These are phyloP conservation scores for Cafeteria roenbergensis DNA, from an alignment of 108 stramenopile species.

Conservation along the genomic window DNA sequence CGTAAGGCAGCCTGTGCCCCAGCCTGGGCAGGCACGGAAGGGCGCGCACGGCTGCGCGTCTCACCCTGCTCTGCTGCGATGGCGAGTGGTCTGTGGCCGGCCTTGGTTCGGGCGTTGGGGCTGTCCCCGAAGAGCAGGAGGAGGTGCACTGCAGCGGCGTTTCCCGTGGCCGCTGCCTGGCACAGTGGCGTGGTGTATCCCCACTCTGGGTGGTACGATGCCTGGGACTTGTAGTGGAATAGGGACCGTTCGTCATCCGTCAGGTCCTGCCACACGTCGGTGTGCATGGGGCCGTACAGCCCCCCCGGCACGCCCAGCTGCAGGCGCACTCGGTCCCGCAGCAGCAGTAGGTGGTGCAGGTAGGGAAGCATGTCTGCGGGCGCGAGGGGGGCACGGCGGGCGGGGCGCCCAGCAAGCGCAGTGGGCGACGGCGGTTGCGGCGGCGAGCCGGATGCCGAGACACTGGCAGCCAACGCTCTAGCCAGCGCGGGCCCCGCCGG, in stretches of 20 bases:
- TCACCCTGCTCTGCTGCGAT: background rate
- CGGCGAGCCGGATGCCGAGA: too few species aligned
- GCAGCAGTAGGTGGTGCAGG: background rate
- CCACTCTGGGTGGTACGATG: background rate
- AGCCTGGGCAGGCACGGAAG: too few species aligned
- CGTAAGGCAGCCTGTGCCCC: too few species aligned
- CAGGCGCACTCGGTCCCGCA: background rate
- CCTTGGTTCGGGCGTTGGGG: background rate
- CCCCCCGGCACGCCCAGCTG: background rate
- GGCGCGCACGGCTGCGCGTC: too few species aligned
- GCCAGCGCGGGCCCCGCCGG: too few species aligned
- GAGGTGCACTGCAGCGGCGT: conserved; percentile 1
- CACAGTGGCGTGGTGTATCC: conserved; percentile 6
- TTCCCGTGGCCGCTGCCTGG: background rate
- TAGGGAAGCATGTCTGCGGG: conserved; percentile 7
- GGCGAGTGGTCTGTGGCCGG: background rate
- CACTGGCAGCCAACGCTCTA: too few species aligned
- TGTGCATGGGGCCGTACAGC: too few species aligned
- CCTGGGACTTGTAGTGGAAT: background rate
- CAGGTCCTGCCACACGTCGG: background rate
- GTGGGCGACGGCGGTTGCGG: too few species aligned
- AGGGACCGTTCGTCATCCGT: background rate
- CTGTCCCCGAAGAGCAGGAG: conserved; percentile 6
- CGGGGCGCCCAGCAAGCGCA: too few species aligned
- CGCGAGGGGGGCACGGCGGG: too few species aligned